phyloP scores from a whole-genome alignment of 2,329 filamentous ascomycete genomes.

The Fusarium sp. region DNA sequence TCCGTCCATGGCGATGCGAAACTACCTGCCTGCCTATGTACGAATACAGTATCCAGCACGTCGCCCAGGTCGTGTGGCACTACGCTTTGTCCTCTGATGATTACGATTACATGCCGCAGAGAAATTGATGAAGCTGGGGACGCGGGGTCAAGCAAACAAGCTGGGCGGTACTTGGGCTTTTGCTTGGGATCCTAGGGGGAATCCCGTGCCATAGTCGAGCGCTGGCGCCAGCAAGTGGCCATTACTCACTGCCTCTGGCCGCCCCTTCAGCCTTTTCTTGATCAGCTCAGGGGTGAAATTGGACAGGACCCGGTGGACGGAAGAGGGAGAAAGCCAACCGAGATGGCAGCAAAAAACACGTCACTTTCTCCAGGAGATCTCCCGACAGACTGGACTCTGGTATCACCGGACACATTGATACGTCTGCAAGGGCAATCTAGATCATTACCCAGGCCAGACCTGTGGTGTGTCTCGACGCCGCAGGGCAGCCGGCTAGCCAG shows the following conservation, averaged over 20 bases:
- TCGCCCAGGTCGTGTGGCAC: conserved; percentile 24
- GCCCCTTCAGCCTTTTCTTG: conserved; percentile 14
- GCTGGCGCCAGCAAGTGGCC: conserved; percentile 28
- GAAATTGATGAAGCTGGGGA: conserved; percentile 6
- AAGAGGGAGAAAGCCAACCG: not conserved
- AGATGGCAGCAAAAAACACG: conserved; percentile 4
- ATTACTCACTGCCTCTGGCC: conserved; percentile 21
- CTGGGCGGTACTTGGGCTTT: conserved; percentile 5
- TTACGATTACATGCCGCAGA: conserved; percentile 7
- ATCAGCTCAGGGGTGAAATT: conserved; percentile 27
- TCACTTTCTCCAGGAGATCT: conserved; percentile 7
- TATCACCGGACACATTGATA: conserved; percentile 10
- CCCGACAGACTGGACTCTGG: conserved; percentile 27
- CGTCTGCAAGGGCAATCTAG: conserved; percentile 30
- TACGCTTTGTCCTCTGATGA: conserved; percentile 21
- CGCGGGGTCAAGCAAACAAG: conserved; percentile 3
- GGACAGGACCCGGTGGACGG: not conserved
- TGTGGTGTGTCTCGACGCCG: conserved; percentile 22
- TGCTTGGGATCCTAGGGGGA: not conserved
- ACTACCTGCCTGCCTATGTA: not conserved
- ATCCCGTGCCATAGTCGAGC: conserved; percentile 11
- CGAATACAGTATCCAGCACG: conserved; percentile 1
- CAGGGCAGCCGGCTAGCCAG: not conserved
- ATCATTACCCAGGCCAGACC: conserved; percentile 1
- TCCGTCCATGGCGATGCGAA: not conserved